Base-by-base conservation (phyloP, 768 basidiomycete genomes). In the Calocybe cyanea region DNA sequence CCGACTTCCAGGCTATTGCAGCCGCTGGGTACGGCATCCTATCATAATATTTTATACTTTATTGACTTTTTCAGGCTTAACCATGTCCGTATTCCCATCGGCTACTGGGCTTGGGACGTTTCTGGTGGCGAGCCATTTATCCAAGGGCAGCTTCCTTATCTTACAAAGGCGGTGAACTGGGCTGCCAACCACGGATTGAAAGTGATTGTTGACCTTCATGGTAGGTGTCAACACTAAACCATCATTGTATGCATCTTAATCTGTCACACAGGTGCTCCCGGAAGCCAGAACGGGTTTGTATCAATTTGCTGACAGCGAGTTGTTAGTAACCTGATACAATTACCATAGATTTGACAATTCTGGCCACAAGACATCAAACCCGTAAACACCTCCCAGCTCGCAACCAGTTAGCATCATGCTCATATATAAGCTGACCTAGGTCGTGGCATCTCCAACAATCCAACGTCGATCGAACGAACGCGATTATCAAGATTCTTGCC, bases 61-160 rank as follows among this genome's bases (percentile, higher is more conserved):
- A 32, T 28, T 40, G 33, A 28, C 9, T 7, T 10, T 38, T 48
- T n/a, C 57, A 87, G 87, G 13, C 68, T 91, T 43, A 92, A 90
- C 58, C 87, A 90, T 62, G 84, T 92, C 45, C 80, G 89, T 37
- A 57, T 92, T 30, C 89, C 90, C 11, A 87, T 94, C 35, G 92
- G 91, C 10, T 95, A 88, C 63, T 94, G 89, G 89, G 90, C 87
- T 1, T 91, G 84, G 56, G 89, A 93, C 47, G 80, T 91, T 28
- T 74, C 77, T 17, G 70, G 72, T 10, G 87, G 87, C 4, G 85
- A 92, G 56, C 91, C 90, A 6, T 91, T 76, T 61, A 78, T 88
- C 47, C 76, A 80, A 63, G 88, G 88, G 10, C 88, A 90, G 60
- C 67, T 86, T 25, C 73, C 80, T 15, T 90, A 85, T 64, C 67